These are phyloP conservation scores for Colletotrichum nymphaeae DNA, from an alignment of 2,329 filamentous ascomycete species.

Conservation along the genomic window DNA sequence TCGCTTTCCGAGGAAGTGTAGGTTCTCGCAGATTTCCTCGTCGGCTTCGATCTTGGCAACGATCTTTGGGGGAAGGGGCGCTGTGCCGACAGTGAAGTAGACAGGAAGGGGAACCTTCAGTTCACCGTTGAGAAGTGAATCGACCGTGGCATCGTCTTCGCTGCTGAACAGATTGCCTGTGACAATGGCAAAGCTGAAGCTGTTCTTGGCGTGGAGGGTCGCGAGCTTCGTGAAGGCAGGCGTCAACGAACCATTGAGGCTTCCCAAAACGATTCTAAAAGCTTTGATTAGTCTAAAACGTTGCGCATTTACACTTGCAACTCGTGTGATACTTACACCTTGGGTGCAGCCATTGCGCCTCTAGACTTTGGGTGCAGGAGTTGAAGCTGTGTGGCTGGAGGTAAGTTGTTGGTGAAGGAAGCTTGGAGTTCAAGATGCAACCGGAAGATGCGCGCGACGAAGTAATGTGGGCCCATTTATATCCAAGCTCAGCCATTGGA, in stretches of 20 bases:
- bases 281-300: conserved; percentile 23
- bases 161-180: conserved; percentile 84
- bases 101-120: conserved; percentile 83
- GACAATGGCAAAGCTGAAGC: conserved; percentile 86
- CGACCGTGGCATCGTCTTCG: conserved; percentile 67
- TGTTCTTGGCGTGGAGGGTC: conserved; percentile 85
- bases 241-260: conserved; percentile 82
- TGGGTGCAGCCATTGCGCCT: conserved; percentile 57
- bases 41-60: conserved; percentile 79
- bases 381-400: background rate
- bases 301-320: background rate
- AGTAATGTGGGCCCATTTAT: conserved; percentile 25
- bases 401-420: conserved; percentile 20
- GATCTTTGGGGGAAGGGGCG: conserved; percentile 76
- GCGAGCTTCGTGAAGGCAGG: conserved; percentile 83
- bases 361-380: background rate
- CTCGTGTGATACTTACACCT: conserved; percentile 53
- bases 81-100: conserved; percentile 87
- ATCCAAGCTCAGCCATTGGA: background rate
- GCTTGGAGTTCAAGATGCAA: conserved; percentile 29
- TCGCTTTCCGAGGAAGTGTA: conserved; percentile 89
- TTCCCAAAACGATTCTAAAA: conserved; percentile 81
- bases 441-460: conserved; percentile 22
- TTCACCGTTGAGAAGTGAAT: conserved; percentile 76
- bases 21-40: conserved; percentile 85